Evolutionary conservation across 257 asterid species (phyloP).

Genomic region (Solanum ossicruentum): DNA sequence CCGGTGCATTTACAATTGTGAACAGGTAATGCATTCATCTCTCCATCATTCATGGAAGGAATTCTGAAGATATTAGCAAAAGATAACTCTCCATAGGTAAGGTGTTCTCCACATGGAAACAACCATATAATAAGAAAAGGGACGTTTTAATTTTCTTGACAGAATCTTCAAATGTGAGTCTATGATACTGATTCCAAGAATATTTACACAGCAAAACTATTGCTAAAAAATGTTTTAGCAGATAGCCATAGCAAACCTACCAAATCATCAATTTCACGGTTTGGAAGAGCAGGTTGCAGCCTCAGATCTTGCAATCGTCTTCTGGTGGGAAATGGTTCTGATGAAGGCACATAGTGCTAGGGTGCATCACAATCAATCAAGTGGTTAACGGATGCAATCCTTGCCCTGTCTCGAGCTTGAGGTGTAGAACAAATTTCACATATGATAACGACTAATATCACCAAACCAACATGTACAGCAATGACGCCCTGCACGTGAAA

Average conservation of each 20-base stretch:
- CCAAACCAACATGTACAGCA: background rate
- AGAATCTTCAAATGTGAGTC: background rate
- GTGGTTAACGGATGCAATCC: background rate
- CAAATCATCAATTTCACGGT: background rate
- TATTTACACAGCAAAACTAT: background rate
- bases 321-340: background rate
- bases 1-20: background rate
- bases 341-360: background rate
- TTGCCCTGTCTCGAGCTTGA: background rate
- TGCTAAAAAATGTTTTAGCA: background rate
- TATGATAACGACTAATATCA: background rate
- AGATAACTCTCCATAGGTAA: background rate
- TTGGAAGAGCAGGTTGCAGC: background rate
- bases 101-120: background rate
- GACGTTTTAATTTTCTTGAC: background rate
- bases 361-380: background rate
- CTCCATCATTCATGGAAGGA: background rate
- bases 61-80: background rate
- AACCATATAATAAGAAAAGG: background rate
- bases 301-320: background rate
- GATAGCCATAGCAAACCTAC: background rate
- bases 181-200: background rate
- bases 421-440: background rate
- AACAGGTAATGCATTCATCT: background rate
- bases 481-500: background rate